Percentiles rank a stretch among this genome's conserved stretches.
Evolutionary conservation across 108 stramenopile species (phyloP).

Genomic region (Cyclotella kingstonii): DNA sequence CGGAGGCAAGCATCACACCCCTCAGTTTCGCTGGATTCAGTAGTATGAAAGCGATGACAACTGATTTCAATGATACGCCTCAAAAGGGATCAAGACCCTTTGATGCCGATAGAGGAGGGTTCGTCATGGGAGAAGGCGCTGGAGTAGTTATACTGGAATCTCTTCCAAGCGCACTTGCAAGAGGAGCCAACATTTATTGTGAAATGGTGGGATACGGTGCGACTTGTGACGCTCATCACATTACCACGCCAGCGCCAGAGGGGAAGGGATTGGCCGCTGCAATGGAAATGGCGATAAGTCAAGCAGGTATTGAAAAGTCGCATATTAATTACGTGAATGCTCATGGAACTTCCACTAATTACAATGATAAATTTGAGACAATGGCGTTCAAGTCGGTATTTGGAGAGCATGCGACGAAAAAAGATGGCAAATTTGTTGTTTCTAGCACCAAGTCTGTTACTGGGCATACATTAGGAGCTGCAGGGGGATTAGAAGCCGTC

Average conservation of each 20-base stretch:
- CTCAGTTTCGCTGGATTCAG: conserved; percentile 90
- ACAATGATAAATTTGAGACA: conserved; percentile 98
- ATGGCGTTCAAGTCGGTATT: conserved; percentile 93
- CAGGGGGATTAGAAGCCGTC: conserved; percentile 95
- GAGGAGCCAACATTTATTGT: conserved; percentile 93
- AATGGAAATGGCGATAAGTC: conserved; percentile 87
- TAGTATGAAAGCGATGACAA: conserved; percentile 94
- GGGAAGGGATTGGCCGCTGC: conserved; percentile 91
- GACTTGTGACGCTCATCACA: conserved; percentile 97
- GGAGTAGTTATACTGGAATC: conserved; percentile 94
- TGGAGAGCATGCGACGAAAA: conserved; percentile 83
- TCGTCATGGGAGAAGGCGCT: conserved; percentile 99
- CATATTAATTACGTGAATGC: conserved; percentile 94
- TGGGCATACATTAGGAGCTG: conserved; percentile 96
- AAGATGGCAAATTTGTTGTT: conserved; percentile 78
- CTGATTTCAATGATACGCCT: conserved; percentile 87
- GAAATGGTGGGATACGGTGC: conserved; percentile 95
- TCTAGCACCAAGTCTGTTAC: conserved; percentile 94
- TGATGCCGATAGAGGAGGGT: conserved; percentile 91
- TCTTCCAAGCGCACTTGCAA: conserved; percentile 83
- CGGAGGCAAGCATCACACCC: conserved; percentile 93
- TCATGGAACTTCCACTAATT: conserved; percentile 95
- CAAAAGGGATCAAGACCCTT: conserved; percentile 89
- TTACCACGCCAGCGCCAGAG: conserved; percentile 95
- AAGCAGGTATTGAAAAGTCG: conserved; percentile 76